Base-by-base conservation (phyloP, 2,329 filamentous ascomycete genomes). In the Mycogone perniciosa region DNA sequence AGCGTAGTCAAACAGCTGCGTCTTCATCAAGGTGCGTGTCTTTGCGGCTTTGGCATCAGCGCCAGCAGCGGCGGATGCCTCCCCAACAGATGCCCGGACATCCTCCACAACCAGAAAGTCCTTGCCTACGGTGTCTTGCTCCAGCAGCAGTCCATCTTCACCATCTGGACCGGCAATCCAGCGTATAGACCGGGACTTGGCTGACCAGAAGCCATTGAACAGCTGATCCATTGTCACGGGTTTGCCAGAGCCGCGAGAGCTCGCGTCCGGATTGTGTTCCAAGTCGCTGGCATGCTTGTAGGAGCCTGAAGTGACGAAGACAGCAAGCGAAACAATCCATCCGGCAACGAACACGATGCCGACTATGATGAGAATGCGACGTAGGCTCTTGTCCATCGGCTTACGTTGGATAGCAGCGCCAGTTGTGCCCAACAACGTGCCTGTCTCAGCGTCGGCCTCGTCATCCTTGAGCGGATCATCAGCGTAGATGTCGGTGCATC, bases 61-160 rank as follows among this genome's bases (percentile, higher is more conserved):
- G 2, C 73, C 70, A 3, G 63, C 64, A 27, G 50, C 52, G 7
- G 45, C 37, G 11, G 48, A 31, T 44, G 54, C 34, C 34, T 61
- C 54, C 31, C 57, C 58, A 13, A 65, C 60, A 27, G 60, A 58
- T 33, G 76, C 77, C 51, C 84, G 81, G 48, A 99, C 85, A 66
- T 97, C 89, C 64, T 96, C 87, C 1, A 96, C 88, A 2, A 93
- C 81, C 48, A 99, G 72, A 60, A 86, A 97, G 53, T 85, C 84
- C 60, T 88, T 83, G 5, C 77, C 82, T 1, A 67, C 62, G 1
- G 76, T 79, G 46, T 76, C 82, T 61, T 80, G 77, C 67, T 96
- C 87, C 20, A 99, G 78, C 57, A 99, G 68, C 53, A 97, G 67
- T 1, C 93, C 93, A 64, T 99, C 93, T 64, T 89, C 84, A 10